A percentile compares a stretch with the other conserved stretches of the same genome.
These are phyloP conservation scores for Nakaseomyces uthaithaninus DNA, from an alignment of 1,139 yeast species.

Conservation along the genomic window DNA sequence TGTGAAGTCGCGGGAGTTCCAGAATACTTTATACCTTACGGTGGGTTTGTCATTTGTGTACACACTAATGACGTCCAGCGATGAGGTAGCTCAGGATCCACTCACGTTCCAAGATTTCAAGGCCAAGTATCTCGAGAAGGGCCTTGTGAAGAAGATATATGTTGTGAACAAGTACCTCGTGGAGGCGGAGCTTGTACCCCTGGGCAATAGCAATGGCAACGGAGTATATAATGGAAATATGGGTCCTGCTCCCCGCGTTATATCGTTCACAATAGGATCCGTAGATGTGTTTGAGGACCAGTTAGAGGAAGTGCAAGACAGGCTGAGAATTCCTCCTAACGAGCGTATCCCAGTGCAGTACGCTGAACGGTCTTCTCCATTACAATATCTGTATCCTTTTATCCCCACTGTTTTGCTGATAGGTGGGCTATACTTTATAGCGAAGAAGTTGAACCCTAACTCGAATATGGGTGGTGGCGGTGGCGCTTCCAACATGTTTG, in stretches of 20 bases:
- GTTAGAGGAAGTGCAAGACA: constrained; percentile 66
- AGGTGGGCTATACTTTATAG: constrained; percentile 78
- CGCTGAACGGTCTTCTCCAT: constrained; percentile 56
- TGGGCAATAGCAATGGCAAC: constrained; percentile 33
- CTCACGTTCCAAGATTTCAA: constrained; percentile 90
- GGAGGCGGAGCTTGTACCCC: constrained; percentile 61
- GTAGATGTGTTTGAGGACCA: constrained; percentile 85
- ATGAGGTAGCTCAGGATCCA: constrained; percentile 34
- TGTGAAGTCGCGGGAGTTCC: constrained; percentile 36
- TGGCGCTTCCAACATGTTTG: constrained; percentile 53
- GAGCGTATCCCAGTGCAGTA: constrained; percentile 82
- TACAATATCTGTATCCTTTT: constrained; percentile 60
- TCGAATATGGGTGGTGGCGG: constrained; percentile 48
- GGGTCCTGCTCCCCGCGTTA: constrained; percentile 21
- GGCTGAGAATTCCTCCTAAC: constrained; percentile 50
- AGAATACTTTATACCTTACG: constrained; percentile 33
- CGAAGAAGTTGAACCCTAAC: constrained; percentile 38
- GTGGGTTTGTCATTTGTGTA: constrained; percentile 35
- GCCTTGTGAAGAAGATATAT: constrained; percentile 64
- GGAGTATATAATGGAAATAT: not conserved
- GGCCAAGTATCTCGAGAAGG: constrained; percentile 71
- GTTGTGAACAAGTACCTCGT: constrained; percentile 77
- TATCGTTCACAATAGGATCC: constrained; percentile 79
- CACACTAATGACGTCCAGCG: constrained; percentile 30
- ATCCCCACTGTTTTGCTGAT: constrained; percentile 76